Conservation (phyloP, 1,284 basidiomycete species). For the Leccinum pachyderme region DNA sequence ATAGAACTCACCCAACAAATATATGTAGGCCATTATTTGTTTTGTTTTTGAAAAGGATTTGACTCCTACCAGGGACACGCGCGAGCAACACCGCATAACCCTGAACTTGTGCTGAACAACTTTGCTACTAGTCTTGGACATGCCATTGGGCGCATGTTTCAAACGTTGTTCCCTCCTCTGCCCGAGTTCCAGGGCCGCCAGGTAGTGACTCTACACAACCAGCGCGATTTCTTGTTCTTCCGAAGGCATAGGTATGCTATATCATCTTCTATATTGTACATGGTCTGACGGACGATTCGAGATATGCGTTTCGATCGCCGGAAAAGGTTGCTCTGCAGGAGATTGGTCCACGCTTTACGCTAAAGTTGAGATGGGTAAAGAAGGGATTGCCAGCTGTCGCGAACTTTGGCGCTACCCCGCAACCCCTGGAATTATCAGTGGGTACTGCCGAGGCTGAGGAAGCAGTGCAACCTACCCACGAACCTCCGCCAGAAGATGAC, state of each 20-base stretch:
- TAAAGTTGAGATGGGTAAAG: conserved; percentile 89
- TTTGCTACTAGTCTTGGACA: conserved; percentile 95
- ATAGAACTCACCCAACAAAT: conserved; percentile 86
- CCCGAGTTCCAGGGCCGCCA: conserved; percentile 97
- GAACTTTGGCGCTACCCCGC: conserved; percentile 58
- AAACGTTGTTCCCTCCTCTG: conserved; percentile 91
- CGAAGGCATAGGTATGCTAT: conserved; percentile 79
- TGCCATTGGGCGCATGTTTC: conserved; percentile 91
- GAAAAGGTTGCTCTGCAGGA: conserved; percentile 96
- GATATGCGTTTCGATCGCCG: conserved; percentile 89
- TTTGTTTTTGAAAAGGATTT: conserved; percentile 7
- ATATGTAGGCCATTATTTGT: conserved; percentile 50
- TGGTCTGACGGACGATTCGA: conserved; percentile 30
- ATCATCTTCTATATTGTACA: not conserved
- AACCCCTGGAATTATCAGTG: conserved; percentile 62
- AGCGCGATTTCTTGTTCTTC: conserved; percentile 98
- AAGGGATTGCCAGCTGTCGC: conserved; percentile 84
- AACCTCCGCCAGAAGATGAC: conserved; percentile 14
- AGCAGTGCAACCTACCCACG: conserved; percentile 33
- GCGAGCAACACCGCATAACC: conserved; percentile 87
- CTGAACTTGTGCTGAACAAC: conserved; percentile 94
- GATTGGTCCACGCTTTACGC: conserved; percentile 96
- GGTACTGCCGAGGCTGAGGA: conserved; percentile 34
- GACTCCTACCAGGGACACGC: conserved; percentile 76
- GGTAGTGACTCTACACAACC: conserved; percentile 96